Evolutionary conservation across 2,329 filamentous ascomycete species (phyloP).

Genomic region (Talaromyces verruculosus): DNA sequence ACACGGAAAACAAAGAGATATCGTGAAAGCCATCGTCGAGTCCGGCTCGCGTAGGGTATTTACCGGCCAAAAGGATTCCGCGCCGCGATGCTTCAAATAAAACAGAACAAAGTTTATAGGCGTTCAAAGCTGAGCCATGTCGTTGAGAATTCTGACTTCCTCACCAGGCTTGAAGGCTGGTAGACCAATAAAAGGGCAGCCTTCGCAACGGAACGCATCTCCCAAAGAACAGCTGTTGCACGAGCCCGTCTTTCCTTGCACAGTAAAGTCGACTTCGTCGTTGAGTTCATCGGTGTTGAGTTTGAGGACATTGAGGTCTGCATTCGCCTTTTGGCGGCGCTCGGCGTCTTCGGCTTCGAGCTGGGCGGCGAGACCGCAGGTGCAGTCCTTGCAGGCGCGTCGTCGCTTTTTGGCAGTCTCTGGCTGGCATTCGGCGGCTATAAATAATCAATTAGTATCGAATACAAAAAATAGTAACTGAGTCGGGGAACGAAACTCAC

Average conservation of each 20-base stretch:
- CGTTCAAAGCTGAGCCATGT: conserved; percentile 73
- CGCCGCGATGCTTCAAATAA: conserved; percentile 10
- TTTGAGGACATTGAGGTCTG: conserved; percentile 56
- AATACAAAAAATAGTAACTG: conserved; percentile 12
- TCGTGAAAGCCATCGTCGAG: conserved; percentile 6
- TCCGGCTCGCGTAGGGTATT: conserved; percentile 15
- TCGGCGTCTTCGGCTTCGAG: conserved; percentile 80
- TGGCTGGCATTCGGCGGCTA: conserved; percentile 82
- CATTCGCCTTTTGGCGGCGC: conserved; percentile 65
- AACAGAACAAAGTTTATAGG: not conserved
- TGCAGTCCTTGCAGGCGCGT: conserved; percentile 96
- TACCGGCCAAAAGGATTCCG: conserved; percentile 15
- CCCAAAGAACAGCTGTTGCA: conserved; percentile 93
- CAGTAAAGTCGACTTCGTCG: conserved; percentile 86
- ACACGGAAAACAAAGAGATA: not conserved
- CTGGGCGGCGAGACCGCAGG: conserved; percentile 83
- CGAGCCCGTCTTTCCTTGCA: conserved; percentile 93
- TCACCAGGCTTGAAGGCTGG: conserved; percentile 97
- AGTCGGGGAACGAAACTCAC: conserved; percentile 55
- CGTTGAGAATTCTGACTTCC: conserved; percentile 84
- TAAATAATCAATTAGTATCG: not conserved
- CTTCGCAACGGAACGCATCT: conserved; percentile 76
- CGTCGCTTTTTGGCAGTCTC: conserved; percentile 88
- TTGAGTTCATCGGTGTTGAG: conserved; percentile 75
- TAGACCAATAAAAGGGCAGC: conserved; percentile 81